Evolutionary conservation across 768 basidiomycete species (phyloP).

Genomic region (Lentinula edodes): DNA sequence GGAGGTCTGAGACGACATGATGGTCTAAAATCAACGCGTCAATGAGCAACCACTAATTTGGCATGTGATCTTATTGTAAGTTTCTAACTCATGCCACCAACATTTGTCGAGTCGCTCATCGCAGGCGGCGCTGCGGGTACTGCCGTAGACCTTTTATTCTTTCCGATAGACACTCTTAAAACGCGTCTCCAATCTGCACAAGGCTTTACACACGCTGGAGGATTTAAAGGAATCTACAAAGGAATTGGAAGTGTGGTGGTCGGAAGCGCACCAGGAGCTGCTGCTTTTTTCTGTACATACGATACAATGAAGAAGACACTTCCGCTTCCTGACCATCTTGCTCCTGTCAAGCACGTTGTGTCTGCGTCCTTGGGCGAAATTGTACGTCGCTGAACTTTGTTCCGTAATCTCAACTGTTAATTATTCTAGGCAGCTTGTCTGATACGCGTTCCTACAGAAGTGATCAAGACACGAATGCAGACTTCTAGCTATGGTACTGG

Average conservation of each 20-base stretch:
- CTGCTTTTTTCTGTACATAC: conserved; percentile 92
- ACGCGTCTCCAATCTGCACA: conserved; percentile 87
- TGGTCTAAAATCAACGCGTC: neutral
- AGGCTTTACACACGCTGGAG: conserved; percentile 83
- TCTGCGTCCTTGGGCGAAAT: conserved; percentile 30
- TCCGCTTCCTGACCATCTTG: conserved; percentile 54
- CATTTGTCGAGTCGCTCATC: neutral
- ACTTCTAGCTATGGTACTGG: conserved; percentile 68
- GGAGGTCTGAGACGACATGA: neutral
- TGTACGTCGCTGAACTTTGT: conserved; percentile 13
- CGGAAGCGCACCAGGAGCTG: conserved; percentile 94
- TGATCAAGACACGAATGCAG: conserved; percentile 91
- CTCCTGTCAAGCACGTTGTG: conserved; percentile 46
- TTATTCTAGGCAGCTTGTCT: conserved; percentile 72
- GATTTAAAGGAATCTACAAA: conserved; percentile 86
- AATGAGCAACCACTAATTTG: neutral
- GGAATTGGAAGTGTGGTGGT: conserved; percentile 92
- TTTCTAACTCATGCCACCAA: neutral
- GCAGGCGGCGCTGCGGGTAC: conserved; percentile 91
- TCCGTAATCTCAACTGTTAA: neutral
- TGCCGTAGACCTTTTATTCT: conserved; percentile 92
- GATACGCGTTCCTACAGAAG: conserved; percentile 92
- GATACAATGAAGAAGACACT: conserved; percentile 79
- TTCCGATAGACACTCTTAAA: conserved; percentile 95
- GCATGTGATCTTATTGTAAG: neutral